A percentile compares a stretch with the other conserved stretches of the same genome.
These are phyloP conservation scores for Nigrospora osmanthi DNA, from an alignment of 2,329 filamentous ascomycete species.

Conservation along the genomic window DNA sequence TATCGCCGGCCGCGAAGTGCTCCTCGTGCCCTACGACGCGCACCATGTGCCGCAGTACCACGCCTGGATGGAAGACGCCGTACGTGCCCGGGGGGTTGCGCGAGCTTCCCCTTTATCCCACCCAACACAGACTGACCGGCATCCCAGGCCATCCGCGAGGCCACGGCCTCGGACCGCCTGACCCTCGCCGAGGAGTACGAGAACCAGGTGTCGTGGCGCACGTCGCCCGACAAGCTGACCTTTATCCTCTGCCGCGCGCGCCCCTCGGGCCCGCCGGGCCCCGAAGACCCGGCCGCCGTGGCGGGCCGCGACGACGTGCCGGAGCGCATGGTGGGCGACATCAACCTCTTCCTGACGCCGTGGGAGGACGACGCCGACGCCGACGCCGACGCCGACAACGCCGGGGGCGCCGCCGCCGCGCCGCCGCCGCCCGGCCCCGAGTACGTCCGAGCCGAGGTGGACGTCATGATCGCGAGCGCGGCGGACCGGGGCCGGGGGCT, in stretches of 20 bases:
- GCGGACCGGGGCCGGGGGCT: conserved; percentile 13
- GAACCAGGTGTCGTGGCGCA: conserved; percentile 85
- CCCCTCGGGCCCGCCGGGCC: background rate
- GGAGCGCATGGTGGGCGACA: conserved; percentile 60
- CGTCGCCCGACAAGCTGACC: conserved; percentile 77
- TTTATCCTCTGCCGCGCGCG: conserved; percentile 70
- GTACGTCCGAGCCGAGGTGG: conserved; percentile 17
- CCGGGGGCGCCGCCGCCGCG: background rate
- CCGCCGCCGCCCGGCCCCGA: background rate
- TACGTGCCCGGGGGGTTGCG: conserved; percentile 22
- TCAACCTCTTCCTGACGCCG: conserved; percentile 71
- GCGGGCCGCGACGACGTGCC: conserved; percentile 45
- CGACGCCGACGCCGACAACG: background rate
- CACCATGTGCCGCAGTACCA: conserved; percentile 82
- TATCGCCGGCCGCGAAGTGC: conserved; percentile 53
- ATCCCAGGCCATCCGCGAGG: conserved; percentile 62
- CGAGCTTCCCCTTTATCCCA: no score
- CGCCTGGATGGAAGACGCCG: conserved; percentile 83
- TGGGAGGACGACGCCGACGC: conserved; percentile 41
- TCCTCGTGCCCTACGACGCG: conserved; percentile 77
- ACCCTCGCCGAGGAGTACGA: conserved; percentile 74
- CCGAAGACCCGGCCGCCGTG: conserved; percentile 9
- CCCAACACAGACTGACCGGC: conserved; percentile 2
- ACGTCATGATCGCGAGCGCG: conserved; percentile 22
- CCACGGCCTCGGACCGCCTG: conserved; percentile 82